Base-by-base conservation (phyloP, 1,284 basidiomycete genomes). In the Cystobasidium slooffiae region DNA sequence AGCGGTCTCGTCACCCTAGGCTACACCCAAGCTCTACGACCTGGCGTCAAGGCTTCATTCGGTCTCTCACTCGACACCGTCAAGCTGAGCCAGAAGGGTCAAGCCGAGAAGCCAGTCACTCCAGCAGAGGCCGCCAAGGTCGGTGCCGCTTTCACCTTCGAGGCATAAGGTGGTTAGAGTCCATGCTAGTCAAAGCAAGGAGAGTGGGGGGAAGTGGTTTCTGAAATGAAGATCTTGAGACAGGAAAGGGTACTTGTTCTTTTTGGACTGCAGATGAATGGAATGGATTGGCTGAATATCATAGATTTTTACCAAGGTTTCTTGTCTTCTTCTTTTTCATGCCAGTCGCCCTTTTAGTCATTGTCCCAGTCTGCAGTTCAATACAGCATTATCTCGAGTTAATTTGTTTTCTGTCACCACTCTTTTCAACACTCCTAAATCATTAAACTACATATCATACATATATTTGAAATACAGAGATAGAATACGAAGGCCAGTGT, bases 41-140 rank as follows among this genome's bases (percentile, higher is more conserved):
- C 95, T 66, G 96, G 96, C 82, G 94, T 99, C 82, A 94, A 93
- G 85, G 92, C 93, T 74, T 88, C 91, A 76, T 94, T 97, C 84
- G 94, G 94, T 85, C 87, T 95, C 80, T 92, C 93, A 77, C 86
- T 95, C 78, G 93, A 96, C 85, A 76, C 76, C 18, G 43, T 72
- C 47, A 76, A 76, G 68, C 62, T 77, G n/a, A 47, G 56, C 47
- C 53, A 76, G 41, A 49, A 61, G 52, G 70, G 77, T 1, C 63
- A 55, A 46, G 52, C 74, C 8, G 44, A 66, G 61, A 69, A 74
- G 44, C 56, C 70, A 43, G 72, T 64, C 24, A 74, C 83, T 76
- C 84, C 84, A 55, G 81, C 83, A 70, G 81, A 83, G 78, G 85
- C 85, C 75, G 86, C 86, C 85, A 86, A 86, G 82, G 84, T 86